A percentile compares a stretch with the other conserved stretches of the same genome.
Evolutionary conservation across 148 eudicot genomes (phyloP).

Genomic region (Rhododendron mucronatum): DNA sequence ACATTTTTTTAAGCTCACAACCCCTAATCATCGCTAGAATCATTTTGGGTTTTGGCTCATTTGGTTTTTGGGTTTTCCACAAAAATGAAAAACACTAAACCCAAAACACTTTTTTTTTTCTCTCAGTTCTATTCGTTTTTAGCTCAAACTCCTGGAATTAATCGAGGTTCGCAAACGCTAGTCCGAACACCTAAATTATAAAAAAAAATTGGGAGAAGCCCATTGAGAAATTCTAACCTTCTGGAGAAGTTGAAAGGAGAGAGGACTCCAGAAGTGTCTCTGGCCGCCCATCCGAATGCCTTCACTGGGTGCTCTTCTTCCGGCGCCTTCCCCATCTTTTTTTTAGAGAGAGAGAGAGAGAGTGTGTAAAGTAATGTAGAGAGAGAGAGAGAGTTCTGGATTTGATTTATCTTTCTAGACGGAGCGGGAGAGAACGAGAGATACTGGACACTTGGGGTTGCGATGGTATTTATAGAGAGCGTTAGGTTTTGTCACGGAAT

Average conservation of each 20-base stretch:
- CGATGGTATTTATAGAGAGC: background rate
- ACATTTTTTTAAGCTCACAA: too few relatives aligned
- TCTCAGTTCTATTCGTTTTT: background rate
- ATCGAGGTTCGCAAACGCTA: too few relatives aligned
- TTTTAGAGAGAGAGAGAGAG: too few relatives aligned
- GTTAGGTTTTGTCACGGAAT: background rate
- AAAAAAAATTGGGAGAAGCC: too few relatives aligned
- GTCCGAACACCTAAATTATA: too few relatives aligned
- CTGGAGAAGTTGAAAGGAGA: too few relatives aligned
- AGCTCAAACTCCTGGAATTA: background rate
- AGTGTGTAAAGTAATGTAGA: background rate
- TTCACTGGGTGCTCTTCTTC: too few relatives aligned
- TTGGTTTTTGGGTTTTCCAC: background rate
- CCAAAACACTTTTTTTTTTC: background rate
- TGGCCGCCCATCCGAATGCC: too few relatives aligned
- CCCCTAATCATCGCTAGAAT: background rate
- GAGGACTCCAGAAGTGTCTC: too few relatives aligned
- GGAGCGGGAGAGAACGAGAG: background rate
- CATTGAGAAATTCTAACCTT: too few relatives aligned
- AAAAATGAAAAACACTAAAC: background rate
- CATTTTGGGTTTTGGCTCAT: background rate
- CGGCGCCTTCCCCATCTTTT: too few relatives aligned
- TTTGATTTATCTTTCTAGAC: background rate
- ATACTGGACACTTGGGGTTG: background rate
- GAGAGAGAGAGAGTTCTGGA: background rate